phyloP scores from a whole-genome alignment of 805 yeast genomes.

The Monosporozyma unispora region DNA sequence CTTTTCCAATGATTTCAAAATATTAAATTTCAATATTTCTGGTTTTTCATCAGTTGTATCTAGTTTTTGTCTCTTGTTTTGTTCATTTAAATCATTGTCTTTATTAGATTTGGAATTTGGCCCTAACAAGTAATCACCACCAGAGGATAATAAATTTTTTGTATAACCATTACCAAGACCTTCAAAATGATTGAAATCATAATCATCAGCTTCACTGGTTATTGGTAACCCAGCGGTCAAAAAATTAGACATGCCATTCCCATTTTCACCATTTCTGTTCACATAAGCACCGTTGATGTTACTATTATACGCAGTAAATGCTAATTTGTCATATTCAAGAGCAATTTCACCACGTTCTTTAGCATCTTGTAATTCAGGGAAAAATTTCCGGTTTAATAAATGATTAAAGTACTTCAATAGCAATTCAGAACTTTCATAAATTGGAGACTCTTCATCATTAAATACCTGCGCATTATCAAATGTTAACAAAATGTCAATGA shows the following conservation, averaged over 20 bases:
- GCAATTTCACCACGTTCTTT: conserved; percentile 26
- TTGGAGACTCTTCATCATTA: conserved; percentile 64
- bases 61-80: not conserved
- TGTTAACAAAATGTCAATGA: conserved; percentile 49
- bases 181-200: conserved; percentile 25
- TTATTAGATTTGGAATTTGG: conserved; percentile 8
- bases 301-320: conserved; percentile 21
- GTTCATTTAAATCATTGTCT: not conserved
- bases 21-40: conserved; percentile 22
- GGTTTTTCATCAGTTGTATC: conserved; percentile 12
- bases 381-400: conserved; percentile 18
- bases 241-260: conserved; percentile 4
- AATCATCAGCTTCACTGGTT: conserved; percentile 11
- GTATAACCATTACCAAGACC: conserved; percentile 29
- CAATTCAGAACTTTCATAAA: conserved; percentile 60
- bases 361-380: conserved; percentile 22
- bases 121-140: conserved; percentile 26
- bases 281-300: not conserved
- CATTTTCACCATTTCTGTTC: conserved; percentile 6
- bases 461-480: conserved; percentile 72
- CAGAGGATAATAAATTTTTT: conserved; percentile 23
- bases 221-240: not conserved
- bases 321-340: conserved; percentile 23
- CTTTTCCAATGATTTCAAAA: conserved; percentile 20
- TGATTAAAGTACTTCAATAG: conserved; percentile 45